phyloP scores from a whole-genome alignment of 225 moss, liverwort and hornwort species.

The Polytrichum commune region DNA sequence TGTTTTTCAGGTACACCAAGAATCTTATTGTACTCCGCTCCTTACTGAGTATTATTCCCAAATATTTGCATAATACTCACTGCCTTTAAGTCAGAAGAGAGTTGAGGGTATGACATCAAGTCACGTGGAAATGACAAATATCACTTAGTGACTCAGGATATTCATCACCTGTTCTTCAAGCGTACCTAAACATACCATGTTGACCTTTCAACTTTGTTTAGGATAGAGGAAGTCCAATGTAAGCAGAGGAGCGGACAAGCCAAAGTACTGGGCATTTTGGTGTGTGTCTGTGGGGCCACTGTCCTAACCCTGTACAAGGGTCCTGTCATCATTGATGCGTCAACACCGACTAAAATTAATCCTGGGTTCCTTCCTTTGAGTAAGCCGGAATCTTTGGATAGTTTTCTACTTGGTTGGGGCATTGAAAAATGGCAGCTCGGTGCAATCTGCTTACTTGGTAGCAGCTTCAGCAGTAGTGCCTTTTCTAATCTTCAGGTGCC shows the following conservation, averaged over 20 bases:
- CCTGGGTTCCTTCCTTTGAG: background rate
- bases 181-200: too few relatives aligned
- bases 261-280: conserved; percentile 50
- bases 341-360: background rate
- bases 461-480: conserved; percentile 30
- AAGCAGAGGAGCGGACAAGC: conserved; percentile 49
- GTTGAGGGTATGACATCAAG: too few relatives aligned
- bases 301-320: conserved; percentile 65
- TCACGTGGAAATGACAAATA: too few relatives aligned
- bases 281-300: conserved; percentile 37
- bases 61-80: too few relatives aligned
- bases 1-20: conserved; percentile 4
- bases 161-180: too few relatives aligned
- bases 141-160: too few relatives aligned
- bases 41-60: too few relatives aligned
- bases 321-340: conserved; percentile 10
- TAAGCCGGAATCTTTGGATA: background rate
- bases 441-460: conserved; percentile 48
- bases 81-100: too few relatives aligned
- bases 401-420: conserved; percentile 10
- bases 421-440: conserved; percentile 63
- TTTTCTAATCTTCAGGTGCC: conserved; percentile 69
- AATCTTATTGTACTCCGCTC: too few relatives aligned
- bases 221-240: conserved; percentile 36
- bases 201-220: conserved; percentile 3